Conservation (phyloP, 345 rosid genomes). For the Boechera stricta region DNA sequence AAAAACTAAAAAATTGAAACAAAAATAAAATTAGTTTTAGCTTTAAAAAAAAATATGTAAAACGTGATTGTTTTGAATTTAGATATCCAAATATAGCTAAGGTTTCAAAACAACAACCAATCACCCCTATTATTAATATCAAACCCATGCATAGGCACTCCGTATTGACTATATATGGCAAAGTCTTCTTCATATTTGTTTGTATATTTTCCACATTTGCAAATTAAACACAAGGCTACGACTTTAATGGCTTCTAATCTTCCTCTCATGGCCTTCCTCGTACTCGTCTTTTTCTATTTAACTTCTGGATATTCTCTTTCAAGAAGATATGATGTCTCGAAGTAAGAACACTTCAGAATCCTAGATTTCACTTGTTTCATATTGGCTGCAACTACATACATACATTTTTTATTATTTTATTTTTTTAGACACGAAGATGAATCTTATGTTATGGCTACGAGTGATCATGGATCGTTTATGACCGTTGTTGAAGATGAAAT, state of each 20-base stretch:
- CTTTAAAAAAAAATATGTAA: too few relatives aligned
- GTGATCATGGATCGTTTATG: neutral
- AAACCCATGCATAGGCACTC: neutral
- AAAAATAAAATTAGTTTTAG: too few relatives aligned
- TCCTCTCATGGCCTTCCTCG: constrained; percentile 21
- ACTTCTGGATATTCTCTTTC: neutral
- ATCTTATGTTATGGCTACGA: constrained; percentile 12
- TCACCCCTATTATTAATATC: neutral
- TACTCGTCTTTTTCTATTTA: constrained; percentile 10
- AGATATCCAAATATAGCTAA: too few relatives aligned
- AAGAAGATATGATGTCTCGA: neutral
- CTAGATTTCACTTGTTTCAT: neutral
- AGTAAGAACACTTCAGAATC: constrained; percentile 6
- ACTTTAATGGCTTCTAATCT: constrained; percentile 20
- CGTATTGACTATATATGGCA: neutral
- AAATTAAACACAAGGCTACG: neutral
- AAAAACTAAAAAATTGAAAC: too few relatives aligned
- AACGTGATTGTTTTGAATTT: too few relatives aligned
- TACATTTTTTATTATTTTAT: too few relatives aligned
- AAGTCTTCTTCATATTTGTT: neutral
- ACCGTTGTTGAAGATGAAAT: neutral
- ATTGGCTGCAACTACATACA: neutral
- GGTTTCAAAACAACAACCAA: too few relatives aligned
- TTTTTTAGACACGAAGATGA: constrained; percentile 4
- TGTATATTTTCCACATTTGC: neutral